phyloP scores from a whole-genome alignment of 805 yeast species.

The Candida verbasci region DNA sequence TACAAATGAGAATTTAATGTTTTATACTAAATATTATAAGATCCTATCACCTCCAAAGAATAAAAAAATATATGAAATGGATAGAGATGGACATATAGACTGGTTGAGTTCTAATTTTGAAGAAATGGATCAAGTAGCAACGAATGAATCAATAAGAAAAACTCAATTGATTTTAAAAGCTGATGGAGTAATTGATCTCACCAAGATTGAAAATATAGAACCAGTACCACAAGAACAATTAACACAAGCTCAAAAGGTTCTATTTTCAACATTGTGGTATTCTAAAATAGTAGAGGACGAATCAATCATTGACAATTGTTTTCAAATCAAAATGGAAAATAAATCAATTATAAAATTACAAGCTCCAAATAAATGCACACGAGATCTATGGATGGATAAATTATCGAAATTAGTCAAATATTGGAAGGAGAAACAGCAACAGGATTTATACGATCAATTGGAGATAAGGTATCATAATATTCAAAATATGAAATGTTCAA shows the following conservation, averaged over 20 bases:
- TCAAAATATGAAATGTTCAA: constrained; percentile 45
- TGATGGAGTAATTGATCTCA: constrained; percentile 57
- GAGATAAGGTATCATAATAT: constrained; percentile 43
- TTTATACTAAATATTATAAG: constrained; percentile 49
- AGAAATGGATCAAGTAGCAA: constrained; percentile 51
- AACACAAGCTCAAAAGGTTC: constrained; percentile 19
- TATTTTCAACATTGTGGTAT: constrained; percentile 29
- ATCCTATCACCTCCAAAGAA: constrained; percentile 52
- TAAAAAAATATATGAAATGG: constrained; percentile 51
- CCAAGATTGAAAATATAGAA: constrained; percentile 39
- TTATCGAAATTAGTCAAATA: constrained; percentile 43
- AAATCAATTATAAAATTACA: constrained; percentile 48
- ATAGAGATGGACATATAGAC: constrained; percentile 45
- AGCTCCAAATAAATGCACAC: constrained; percentile 44
- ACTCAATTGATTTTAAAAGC: constrained; percentile 53
- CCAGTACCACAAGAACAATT: constrained; percentile 22
- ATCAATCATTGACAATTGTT: constrained; percentile 41
- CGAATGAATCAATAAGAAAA: constrained; percentile 63
- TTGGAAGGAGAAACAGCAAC: constrained; percentile 51
- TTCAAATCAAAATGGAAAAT: constrained; percentile 47
- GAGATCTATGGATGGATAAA: constrained; percentile 66
- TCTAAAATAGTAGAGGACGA: constrained; percentile 22
- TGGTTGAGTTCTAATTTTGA: constrained; percentile 60
- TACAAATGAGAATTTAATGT: constrained; percentile 57
- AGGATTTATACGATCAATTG: constrained; percentile 36